A percentile compares a stretch with the other conserved stretches of the same genome.
phyloP scores from a whole-genome alignment of 1,139 yeast species.

The Candida glucosophila region DNA sequence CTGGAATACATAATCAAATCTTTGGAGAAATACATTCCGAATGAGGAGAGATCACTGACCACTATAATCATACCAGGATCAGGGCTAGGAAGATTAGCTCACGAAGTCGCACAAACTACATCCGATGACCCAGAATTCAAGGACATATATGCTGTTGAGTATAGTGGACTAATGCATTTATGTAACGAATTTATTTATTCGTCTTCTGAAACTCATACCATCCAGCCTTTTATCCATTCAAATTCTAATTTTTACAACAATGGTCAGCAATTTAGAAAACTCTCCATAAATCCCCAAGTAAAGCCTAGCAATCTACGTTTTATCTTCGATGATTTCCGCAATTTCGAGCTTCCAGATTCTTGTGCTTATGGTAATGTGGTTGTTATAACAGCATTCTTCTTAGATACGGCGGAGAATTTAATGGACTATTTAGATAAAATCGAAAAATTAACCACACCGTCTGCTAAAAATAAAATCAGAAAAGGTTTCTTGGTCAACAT shows the following conservation, averaged over 20 bases:
- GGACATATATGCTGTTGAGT: constrained; percentile 62
- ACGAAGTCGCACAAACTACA: constrained; percentile 41
- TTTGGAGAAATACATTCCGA: constrained; percentile 19
- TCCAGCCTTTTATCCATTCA: constrained; percentile 65
- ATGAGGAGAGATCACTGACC: constrained; percentile 21
- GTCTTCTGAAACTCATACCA: constrained; percentile 7
- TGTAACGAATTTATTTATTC: constrained; percentile 50
- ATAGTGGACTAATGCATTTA: constrained; percentile 61
- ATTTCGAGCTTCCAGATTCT: constrained; percentile 25
- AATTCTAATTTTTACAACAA: constrained; percentile 57
- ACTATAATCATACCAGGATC: constrained; percentile 68
- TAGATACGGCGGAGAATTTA: constrained; percentile 82
- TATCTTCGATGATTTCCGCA: constrained; percentile 60
- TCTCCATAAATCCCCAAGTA: constrained; percentile 23
- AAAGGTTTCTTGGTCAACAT: constrained; percentile 69
- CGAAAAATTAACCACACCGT: constrained; percentile 33
- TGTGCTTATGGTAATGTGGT: constrained; percentile 39
- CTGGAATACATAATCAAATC: constrained; percentile 35
- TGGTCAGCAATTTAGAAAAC: constrained; percentile 45
- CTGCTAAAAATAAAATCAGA: constrained; percentile 16
- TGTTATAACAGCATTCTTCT: constrained; percentile 64
- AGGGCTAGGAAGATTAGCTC: constrained; percentile 68
- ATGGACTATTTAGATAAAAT: constrained; percentile 64
- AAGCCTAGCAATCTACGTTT: constrained; percentile 42
- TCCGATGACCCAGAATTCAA: constrained; percentile 12